A percentile compares a stretch with the other conserved stretches of the same genome.
Conservation (phyloP, 108 stramenopile genomes). For the Skeletonema menzelii region DNA sequence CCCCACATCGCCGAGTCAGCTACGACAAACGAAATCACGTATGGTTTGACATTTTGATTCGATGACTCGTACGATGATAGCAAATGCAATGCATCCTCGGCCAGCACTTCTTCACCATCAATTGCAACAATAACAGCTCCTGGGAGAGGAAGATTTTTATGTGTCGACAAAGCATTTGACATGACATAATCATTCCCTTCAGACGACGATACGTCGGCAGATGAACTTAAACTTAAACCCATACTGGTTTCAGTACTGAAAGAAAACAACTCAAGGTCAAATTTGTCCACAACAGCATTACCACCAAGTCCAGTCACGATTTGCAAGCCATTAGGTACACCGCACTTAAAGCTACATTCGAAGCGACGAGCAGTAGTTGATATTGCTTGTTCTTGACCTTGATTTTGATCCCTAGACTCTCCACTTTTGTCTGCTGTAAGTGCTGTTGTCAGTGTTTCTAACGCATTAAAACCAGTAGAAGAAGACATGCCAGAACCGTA, state of each 20-base stretch:
- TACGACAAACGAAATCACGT: constrained; percentile 55
- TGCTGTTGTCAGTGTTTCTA: neutral
- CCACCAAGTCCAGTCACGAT: neutral
- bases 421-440: neutral
- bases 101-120: constrained; percentile 41
- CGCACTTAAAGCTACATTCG: neutral
- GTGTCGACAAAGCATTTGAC: neutral
- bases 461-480: neutral
- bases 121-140: constrained; percentile 51
- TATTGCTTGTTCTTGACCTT: neutral
- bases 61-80: neutral
- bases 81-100: constrained; percentile 28
- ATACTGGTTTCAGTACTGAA: neutral
- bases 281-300: neutral
- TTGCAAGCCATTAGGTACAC: constrained; percentile 14
- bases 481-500: neutral
- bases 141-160: constrained; percentile 6
- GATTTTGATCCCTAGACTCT: neutral
- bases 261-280: neutral
- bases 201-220: neutral
- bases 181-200: neutral
- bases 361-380: neutral
- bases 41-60: neutral
- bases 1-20: constrained; percentile 46
- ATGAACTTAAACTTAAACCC: neutral